Evolutionary conservation across 441 rosid genomes (phyloP), one percentile per base, ranked within the genome.

Genomic region (Dalechampia spathulata): DNA sequence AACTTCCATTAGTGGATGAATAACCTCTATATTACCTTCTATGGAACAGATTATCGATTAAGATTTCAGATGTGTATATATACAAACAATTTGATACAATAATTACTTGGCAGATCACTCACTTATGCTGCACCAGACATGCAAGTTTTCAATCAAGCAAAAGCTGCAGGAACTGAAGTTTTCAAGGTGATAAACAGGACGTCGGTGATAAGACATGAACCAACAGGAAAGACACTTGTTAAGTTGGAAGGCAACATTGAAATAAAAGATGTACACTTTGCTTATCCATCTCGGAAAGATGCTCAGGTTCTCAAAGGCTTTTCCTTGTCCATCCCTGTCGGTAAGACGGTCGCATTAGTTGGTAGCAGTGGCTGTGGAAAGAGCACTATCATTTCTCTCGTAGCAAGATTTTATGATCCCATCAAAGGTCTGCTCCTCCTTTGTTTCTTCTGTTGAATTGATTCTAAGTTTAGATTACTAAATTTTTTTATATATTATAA

Each of bases 351-450:
- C 21, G 87, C 85, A 7, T 62, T 82, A 41, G 89, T 85, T 6
- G 89, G 93, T 5, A 77, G 77, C 17, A 85, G 93, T 30, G 87
- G 93, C 1, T 85, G 83, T 10, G 89, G 93, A 58, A 85, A 85
- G 69, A 80, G 85, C 60, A 80, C 89, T 7, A 36, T 77, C 52
- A 72, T 85, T 36, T 80, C 85, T 52, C 70, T 85, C 7, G 75
- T 82, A 47, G 60, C 76, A 42, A 77, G 89, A 45, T 80, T 85
- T 73, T 85, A 80, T 30, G 86, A 85, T 61, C 93, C 93, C 44
- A 64, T 37, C 1, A 60, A 63, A 64, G 87, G 86, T 80, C 11
- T 13, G n/a, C 27, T 25, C 30, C 60, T 36, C 64, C 52, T 57
- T 14, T 26, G 57, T 10, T 12, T 7, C 17, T 37, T 8, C 15